Conservation (phyloP, 2,329 filamentous ascomycete species). For the Cordyceps javanica region DNA sequence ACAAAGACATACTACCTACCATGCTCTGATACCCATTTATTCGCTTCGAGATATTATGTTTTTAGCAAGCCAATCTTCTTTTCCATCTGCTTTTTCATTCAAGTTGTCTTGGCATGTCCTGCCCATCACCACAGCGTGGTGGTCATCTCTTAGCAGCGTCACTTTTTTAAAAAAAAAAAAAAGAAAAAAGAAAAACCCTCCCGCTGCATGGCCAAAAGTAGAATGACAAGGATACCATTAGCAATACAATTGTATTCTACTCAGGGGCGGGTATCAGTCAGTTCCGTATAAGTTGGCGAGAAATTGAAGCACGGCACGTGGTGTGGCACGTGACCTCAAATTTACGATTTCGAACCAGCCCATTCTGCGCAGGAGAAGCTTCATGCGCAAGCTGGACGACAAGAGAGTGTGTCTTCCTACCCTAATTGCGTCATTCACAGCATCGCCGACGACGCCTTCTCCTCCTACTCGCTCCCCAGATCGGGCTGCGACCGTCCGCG, state of each 20-base stretch:
- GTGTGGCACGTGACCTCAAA: not conserved
- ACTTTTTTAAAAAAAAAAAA: too few relatives aligned
- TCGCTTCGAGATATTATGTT: not conserved
- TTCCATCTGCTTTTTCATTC: not conserved
- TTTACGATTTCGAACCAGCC: not conserved
- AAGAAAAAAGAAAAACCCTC: too few relatives aligned
- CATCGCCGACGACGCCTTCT: too few relatives aligned
- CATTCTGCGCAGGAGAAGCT: not conserved
- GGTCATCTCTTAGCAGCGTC: too few relatives aligned
- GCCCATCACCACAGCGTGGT: too few relatives aligned
- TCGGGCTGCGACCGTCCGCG: slow-evolving; percentile 14
- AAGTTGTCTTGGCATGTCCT: not conserved
- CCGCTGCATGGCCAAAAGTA: not conserved
- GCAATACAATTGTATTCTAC: too few relatives aligned
- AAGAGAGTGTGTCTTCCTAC: not conserved
- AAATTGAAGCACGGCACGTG: not conserved
- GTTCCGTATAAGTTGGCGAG: not conserved
- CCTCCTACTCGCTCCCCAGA: too few relatives aligned
- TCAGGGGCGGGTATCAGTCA: too few relatives aligned
- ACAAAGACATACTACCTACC: not conserved
- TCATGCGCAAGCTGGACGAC: not conserved
- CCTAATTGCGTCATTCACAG: not conserved
- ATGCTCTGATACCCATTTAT: not conserved
- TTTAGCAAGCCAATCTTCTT: too few relatives aligned
- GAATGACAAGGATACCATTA: too few relatives aligned